A percentile compares a stretch with the other conserved stretches of the same genome.
Conservation (phyloP, 345 rosid genomes). For the Gossypium arboreum region DNA sequence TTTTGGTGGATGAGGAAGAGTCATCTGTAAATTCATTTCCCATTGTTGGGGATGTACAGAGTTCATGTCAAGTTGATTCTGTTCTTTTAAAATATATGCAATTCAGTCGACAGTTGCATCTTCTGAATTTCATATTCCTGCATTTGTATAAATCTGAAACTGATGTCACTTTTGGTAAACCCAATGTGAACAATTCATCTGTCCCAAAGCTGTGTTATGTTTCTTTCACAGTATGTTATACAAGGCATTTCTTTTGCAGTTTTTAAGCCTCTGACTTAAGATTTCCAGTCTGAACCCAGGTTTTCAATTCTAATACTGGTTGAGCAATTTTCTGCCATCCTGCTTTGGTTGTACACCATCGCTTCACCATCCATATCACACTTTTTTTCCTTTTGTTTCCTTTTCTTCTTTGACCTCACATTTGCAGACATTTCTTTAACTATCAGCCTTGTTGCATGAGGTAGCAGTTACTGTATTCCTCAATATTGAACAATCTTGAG, state of each 20-base stretch:
- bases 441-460: background rate
- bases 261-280: conserved; percentile 7
- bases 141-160: conserved; percentile 43
- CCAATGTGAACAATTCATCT: conserved; percentile 48
- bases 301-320: conserved; percentile 8
- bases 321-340: conserved; percentile 9
- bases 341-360: background rate
- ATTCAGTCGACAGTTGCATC: conserved; percentile 38
- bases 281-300: conserved; percentile 2
- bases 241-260: conserved; percentile 19
- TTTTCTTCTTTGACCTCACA: background rate
- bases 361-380: background rate
- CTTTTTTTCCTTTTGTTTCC: background rate
- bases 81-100: conserved; percentile 29
- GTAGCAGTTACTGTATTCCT: background rate
- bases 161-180: conserved; percentile 46
- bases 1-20: conserved; percentile 32
- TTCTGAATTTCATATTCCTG: conserved; percentile 38
- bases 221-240: conserved; percentile 20
- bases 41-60: conserved; percentile 53
- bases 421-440: background rate
- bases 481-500: background rate
- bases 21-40: conserved; percentile 58
- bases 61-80: conserved; percentile 35
- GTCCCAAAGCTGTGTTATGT: conserved; percentile 22